A percentile compares a stretch with the other conserved stretches of the same genome.
These are phyloP conservation scores for Triticum dicoccoides DNA, from an alignment of 176 grass and related monocot genomes.

Conservation along the genomic window DNA sequence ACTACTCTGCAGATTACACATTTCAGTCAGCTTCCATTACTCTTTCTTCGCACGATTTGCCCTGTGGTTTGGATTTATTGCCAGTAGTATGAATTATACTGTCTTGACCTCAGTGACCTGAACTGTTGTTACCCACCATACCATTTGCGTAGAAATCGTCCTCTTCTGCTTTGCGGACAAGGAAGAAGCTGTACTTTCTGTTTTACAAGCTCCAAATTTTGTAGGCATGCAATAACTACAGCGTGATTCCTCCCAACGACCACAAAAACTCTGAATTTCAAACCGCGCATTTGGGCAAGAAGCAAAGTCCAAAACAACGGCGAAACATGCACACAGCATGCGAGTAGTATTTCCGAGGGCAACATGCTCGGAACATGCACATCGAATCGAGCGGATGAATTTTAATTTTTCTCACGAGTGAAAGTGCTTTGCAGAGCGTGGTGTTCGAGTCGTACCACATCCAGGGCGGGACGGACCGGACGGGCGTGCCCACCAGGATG, in stretches of 20 bases:
- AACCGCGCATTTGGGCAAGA: conserved; percentile 3
- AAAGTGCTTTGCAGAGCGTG: conserved; percentile 53
- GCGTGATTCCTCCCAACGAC: background rate
- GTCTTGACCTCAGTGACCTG: background rate
- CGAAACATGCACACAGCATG: background rate
- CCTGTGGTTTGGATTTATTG: background rate
- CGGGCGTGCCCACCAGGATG: conserved; percentile 96
- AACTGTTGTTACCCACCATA: background rate
- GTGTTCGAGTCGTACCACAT: conserved; percentile 93
- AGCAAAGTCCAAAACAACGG: background rate
- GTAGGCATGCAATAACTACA: background rate
- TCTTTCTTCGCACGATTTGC: background rate
- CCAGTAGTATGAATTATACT: no score
- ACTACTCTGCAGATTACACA: background rate
- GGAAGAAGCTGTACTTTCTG: background rate
- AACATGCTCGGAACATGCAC: background rate
- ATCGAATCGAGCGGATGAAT: background rate
- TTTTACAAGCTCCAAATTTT: background rate
- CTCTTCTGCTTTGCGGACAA: background rate
- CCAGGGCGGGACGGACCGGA: conserved; percentile 92
- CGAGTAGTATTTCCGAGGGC: background rate
- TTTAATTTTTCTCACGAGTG: background rate
- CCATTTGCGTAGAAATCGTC: background rate
- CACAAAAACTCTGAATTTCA: conserved; percentile 11
- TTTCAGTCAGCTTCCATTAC: background rate